A percentile compares a stretch with the other conserved stretches of the same genome.
Conservation (phyloP, 179 eudicot species). For the Patellifolia procumbens region DNA sequence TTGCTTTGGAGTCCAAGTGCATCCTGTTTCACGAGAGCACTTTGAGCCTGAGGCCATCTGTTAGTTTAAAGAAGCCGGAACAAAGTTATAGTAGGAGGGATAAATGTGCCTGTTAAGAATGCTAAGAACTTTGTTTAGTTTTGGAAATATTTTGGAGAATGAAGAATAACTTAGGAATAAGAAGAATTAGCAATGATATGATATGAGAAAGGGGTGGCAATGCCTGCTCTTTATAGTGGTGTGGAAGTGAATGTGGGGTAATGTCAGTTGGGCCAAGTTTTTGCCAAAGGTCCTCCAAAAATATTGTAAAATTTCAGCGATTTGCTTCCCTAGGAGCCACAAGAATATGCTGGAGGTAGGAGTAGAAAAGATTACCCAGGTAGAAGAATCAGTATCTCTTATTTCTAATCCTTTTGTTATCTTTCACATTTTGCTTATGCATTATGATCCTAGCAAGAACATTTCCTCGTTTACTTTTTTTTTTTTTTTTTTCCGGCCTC, state of each 20-base stretch:
- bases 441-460: neutral
- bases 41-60: constrained; percentile 42
- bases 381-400: constrained; percentile 25
- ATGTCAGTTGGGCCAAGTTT: constrained; percentile 27
- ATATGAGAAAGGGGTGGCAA: constrained; percentile 36
- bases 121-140: neutral
- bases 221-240: constrained; percentile 41
- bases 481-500: too few relatives aligned
- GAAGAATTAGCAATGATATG: constrained; percentile 20
- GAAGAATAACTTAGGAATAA: constrained; percentile 6
- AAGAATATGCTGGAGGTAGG: constrained; percentile 14
- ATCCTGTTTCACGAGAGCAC: constrained; percentile 24
- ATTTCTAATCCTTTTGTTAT: neutral
- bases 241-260: constrained; percentile 33
- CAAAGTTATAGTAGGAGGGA: neutral
- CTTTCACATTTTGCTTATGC: constrained; percentile 15
- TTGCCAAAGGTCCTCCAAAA: constrained; percentile 7
- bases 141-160: constrained; percentile 5
- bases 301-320: constrained; percentile 6
- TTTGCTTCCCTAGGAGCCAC: constrained; percentile 27
- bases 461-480: too few relatives aligned
- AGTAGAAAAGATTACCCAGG: neutral
- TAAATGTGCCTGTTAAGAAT: neutral
- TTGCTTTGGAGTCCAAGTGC: constrained; percentile 72
- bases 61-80: neutral